Evolutionary conservation across 2,329 filamentous ascomycete genomes (phyloP).

Genomic region (Trichoderma sp.): DNA sequence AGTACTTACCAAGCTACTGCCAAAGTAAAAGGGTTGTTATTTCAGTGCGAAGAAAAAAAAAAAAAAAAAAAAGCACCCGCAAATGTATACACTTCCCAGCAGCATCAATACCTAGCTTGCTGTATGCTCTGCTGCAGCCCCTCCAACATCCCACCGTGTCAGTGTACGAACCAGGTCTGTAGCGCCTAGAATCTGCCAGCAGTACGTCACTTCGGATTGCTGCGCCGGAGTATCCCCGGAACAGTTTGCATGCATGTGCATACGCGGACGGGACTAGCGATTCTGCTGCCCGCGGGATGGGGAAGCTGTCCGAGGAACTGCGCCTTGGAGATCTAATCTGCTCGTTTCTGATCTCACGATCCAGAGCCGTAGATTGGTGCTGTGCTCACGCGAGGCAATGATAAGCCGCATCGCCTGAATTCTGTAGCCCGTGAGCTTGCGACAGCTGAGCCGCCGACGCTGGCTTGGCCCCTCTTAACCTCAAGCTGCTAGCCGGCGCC

Average conservation of each 20-base stretch:
- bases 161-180: neutral
- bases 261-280: constrained; percentile 21
- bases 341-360: constrained; percentile 2
- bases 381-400: constrained; percentile 9
- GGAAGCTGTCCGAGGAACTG: constrained; percentile 17
- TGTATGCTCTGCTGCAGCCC: neutral
- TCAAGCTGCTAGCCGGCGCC: neutral
- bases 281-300: neutral
- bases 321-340: constrained; percentile 12
- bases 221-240: constrained; percentile 27
- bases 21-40: no score
- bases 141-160: neutral
- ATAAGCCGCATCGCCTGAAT: neutral
- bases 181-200: neutral
- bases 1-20: no score
- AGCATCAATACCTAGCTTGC: neutral
- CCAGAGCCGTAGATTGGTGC: neutral
- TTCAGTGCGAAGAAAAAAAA: no score
- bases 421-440: constrained; percentile 16
- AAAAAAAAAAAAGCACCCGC: no score
- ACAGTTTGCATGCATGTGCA: constrained; percentile 20
- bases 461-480: neutral
- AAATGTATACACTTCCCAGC: neutral
- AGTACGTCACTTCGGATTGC: constrained; percentile 23
- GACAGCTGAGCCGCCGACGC: constrained; percentile 2